Base-by-base conservation (phyloP, 345 rosid genomes). In the Eucalyptus paniculata region DNA sequence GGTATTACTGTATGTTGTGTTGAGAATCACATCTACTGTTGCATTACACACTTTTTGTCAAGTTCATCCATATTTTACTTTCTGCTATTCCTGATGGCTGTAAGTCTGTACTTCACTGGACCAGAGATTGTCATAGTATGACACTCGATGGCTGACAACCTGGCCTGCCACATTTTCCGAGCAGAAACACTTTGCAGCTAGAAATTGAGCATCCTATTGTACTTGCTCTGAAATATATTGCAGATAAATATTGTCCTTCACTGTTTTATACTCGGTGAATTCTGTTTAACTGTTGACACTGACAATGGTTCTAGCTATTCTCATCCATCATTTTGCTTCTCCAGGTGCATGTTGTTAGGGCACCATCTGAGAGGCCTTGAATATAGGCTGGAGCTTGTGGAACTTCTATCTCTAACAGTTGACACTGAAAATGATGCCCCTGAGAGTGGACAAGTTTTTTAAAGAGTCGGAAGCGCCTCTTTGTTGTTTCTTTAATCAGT, bases 321-420 rank as follows among this genome's bases (percentile, higher is more conserved):
- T 53, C 88, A 34, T 86, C 19, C 30, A 18, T 50, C 40, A 53
- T 54, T 28, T 80, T 62, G 24, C 42, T 30, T 5, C 53, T 54
- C 50, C 87, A 97, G 99, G 99, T 97, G 98, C 91, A 97, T 97
- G 98, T 93, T 97, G 65, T 86, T 97, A 93, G 99, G 99, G 90
- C 99, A 97, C 91, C 94, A 96, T 90, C 95, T 97, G 32, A 94
- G 99, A 93, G 99, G 99, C 87, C 93, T 96, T 15, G 98, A 97
- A 92, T 96, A 96, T 89, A 94, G 98, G 58, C 91, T 95, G 96
- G 98, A 95, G 93, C 97, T 97, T 89, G 93, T 87, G 92, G 97
- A 95, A 80, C 98, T 97, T 90, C 83, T 97, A 15, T 94, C 96
- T 24, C 91, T 94, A 90, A 93, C 97, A 7, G 91, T 93, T 50